These are phyloP conservation scores for Pezicula radicicola DNA, from an alignment of 2,329 filamentous ascomycete species.

Conservation along the genomic window DNA sequence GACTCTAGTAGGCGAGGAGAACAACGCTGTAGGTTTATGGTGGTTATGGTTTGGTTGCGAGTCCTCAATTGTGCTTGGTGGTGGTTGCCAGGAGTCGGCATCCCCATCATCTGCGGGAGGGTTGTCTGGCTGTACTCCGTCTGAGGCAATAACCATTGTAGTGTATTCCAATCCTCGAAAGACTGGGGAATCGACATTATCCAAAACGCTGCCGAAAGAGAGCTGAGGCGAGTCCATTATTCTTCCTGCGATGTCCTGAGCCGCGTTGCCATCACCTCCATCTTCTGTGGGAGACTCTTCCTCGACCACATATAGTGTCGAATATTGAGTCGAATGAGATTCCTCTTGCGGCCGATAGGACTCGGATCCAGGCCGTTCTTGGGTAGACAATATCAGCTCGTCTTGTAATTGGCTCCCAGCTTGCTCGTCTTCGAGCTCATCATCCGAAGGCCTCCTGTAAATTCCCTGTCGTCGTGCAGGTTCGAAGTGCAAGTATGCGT, in stretches of 20 bases:
- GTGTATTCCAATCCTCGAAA: conserved; percentile 11
- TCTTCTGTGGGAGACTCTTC: neutral
- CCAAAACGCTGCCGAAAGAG: conserved; percentile 23
- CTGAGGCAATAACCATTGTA: neutral
- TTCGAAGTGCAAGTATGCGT: conserved; percentile 26
- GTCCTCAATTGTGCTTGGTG: conserved; percentile 51
- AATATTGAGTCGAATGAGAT: neutral
- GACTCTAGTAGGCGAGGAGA: conserved; percentile 47
- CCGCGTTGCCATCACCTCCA: conserved; percentile 4
- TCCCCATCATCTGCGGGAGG: neutral
- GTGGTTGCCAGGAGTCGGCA: conserved; percentile 36
- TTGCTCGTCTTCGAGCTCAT: conserved; percentile 36
- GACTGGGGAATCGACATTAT: conserved; percentile 25
- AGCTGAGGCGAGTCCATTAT: conserved; percentile 15
- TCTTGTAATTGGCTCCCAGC: conserved; percentile 31
- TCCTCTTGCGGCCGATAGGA: conserved; percentile 17
- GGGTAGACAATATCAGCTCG: conserved; percentile 12
- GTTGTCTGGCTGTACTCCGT: conserved; percentile 1
- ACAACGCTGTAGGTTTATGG: conserved; percentile 21
- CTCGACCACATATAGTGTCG: neutral
- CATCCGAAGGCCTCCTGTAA: neutral
- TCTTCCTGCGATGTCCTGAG: neutral
- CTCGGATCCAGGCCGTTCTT: conserved; percentile 17
- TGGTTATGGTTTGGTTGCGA: conserved; percentile 43
- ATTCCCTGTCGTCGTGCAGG: conserved; percentile 13